Percentiles rank a stretch among this genome's conserved stretches.
Evolutionary conservation across 495 filamentous ascomycete genomes (phyloP).

Genomic region (Neurospora discreta): DNA sequence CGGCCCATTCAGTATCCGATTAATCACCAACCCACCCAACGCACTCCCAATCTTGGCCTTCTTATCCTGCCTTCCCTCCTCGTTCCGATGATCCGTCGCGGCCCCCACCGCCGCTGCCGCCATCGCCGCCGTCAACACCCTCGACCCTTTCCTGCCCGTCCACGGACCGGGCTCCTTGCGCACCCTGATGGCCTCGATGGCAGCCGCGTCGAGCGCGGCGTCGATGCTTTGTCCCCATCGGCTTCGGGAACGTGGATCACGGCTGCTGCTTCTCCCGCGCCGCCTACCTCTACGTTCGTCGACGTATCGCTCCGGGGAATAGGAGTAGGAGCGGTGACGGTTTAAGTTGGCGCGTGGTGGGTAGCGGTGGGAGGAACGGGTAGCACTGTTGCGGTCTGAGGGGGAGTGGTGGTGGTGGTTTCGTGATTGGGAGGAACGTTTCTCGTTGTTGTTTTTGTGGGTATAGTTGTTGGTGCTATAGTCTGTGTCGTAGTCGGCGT

Average conservation of each 20-base stretch:
- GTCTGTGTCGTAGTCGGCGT: background rate
- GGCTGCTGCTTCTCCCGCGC: background rate
- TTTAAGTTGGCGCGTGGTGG: conserved; percentile 2
- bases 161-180: conserved; percentile 32
- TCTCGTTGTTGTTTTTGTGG: background rate
- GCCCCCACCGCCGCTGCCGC: conserved; percentile 30
- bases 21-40: conserved; percentile 18
- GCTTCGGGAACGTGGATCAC: background rate
- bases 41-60: conserved; percentile 10
- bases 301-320: background rate
- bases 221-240: conserved; percentile 6
- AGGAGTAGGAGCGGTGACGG: background rate
- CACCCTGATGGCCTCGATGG: conserved; percentile 30
- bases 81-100: conserved; percentile 11
- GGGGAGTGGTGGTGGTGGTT: conserved; percentile 1
- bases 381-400: too few relatives aligned
- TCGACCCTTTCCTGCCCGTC: conserved; percentile 26
- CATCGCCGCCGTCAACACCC: conserved; percentile 34
- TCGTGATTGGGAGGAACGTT: background rate
- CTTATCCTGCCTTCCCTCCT: conserved; percentile 1
- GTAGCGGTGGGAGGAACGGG: background rate
- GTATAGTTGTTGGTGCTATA: background rate
- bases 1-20: conserved; percentile 21
- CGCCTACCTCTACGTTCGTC: background rate
- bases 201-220: conserved; percentile 29